Evolutionary conservation across 352 stramenopile species (phyloP).

Genomic region (Phytopythium sindhum): DNA sequence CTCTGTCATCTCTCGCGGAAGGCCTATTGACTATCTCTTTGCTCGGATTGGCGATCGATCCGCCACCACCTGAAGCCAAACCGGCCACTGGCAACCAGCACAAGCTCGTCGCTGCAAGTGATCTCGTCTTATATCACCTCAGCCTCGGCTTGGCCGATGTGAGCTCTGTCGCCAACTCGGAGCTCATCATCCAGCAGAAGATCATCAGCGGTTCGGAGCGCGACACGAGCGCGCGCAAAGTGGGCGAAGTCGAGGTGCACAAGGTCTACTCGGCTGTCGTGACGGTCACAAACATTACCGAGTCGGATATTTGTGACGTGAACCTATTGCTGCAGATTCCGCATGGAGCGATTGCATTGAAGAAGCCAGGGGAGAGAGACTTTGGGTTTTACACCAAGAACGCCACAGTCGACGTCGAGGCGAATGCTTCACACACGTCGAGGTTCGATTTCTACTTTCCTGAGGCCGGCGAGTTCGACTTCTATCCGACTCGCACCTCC

Average conservation of each 20-base stretch:
- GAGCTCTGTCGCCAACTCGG: slow-evolving; percentile 24
- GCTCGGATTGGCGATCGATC: slow-evolving; percentile 33
- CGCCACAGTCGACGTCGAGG: slow-evolving; percentile 22
- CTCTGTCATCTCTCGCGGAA: slow-evolving; percentile 38
- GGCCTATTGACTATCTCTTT: slow-evolving; percentile 52
- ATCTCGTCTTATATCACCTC: slow-evolving; percentile 54
- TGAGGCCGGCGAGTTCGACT: slow-evolving; percentile 30
- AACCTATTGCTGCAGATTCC: slow-evolving; percentile 65
- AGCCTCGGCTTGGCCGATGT: slow-evolving; percentile 25
- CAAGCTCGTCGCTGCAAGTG: slow-evolving; percentile 10
- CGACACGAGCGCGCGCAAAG: slow-evolving; percentile 3
- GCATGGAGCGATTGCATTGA: slow-evolving; percentile 43
- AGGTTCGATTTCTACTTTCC: slow-evolving; percentile 65
- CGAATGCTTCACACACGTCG: slow-evolving; percentile 44
- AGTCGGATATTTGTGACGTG: slow-evolving; percentile 21
- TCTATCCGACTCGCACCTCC: slow-evolving; percentile 50
- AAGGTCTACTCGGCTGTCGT: slow-evolving; percentile 46
- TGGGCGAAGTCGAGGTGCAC: slow-evolving; percentile 44
- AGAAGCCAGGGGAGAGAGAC: background rate
- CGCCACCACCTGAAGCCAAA: slow-evolving; percentile 15
- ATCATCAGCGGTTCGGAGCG: slow-evolving; percentile 26
- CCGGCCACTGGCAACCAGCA: slow-evolving; percentile 13
- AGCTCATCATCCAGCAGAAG: slow-evolving; percentile 48
- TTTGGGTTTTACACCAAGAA: slow-evolving; percentile 49
- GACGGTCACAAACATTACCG: slow-evolving; percentile 55